Base-by-base conservation (phyloP, 2,329 filamentous ascomycete genomes). In the Sarocladium strictum region DNA sequence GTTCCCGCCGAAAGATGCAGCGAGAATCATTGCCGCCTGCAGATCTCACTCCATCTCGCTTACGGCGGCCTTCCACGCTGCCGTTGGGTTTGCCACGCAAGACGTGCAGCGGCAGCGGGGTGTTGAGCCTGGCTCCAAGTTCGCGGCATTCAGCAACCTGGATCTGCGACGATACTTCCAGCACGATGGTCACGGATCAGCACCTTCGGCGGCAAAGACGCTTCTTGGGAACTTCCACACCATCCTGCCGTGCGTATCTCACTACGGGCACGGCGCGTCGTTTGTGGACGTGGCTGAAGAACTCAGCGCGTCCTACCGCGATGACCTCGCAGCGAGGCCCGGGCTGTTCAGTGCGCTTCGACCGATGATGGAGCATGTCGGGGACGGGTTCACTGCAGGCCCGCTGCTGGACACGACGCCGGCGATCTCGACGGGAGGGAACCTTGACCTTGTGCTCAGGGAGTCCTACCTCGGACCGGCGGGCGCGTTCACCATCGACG, bases 61-160 rank as follows among this genome's bases (percentile, higher is more conserved):
- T 11, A 51, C 47, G 21, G 47, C 27, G 17, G 47, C 27, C n/a
- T 51, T 33, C 47, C 47, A 51, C 21, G 47, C 47, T 11, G 47
- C 47, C n/a, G 29, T 51, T 35, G 47, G 47, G 14, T 51, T 51
- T 17, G 47, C 47, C 29, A 51, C 47, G 3, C 47, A 29, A 33
- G 47, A 51, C 19, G 15, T 51, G 3, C 47, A 51, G 17, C 47
- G 47, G 11, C 47, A 35, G 29, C 47, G 47, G 7, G 47, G 47
- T 19, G 17, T 51, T 21, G 47, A 32, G 15, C 47, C 47, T 4
- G 47, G 47, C 47, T 51, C 47, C 11, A 51, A 51, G 17, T 51
- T 51, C 47, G 47, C 47, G 27, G 27, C 47, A 21, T 51, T 51
- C 15, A 51, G 47, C 47, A 51, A 51, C 27, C 47, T 51, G 17